Evolutionary conservation across 2,329 filamentous ascomycete species (phyloP), one percentile per base, ranked within the genome.

Genomic region (Hypoxylon sp.): DNA sequence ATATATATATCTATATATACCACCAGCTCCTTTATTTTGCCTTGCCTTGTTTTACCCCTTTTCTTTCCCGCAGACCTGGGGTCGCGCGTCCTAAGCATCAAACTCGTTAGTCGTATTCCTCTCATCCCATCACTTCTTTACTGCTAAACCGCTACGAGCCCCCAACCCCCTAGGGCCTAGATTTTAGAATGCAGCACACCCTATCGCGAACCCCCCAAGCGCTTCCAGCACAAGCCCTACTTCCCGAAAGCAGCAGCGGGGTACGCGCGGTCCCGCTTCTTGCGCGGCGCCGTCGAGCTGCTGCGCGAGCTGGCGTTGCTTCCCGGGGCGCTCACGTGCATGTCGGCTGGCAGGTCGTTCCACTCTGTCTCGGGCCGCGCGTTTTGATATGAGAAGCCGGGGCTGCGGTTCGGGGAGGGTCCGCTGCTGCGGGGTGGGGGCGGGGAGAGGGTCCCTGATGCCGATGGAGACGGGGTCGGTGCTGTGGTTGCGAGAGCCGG

Each of bases 321-420:
- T 0, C 70, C 76, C 1, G 77, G 69, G 48, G 80, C 78, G 42
- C 79, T 78, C 17, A 49, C 46, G 58, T 75, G 72, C 86, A 90
- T 89, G 57, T 91, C 89, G 8, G 83, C 81, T 0, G 89, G 89
- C 8, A 91, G 74, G 75, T 91, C 89, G 78, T 91, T 91, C 89
- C 89, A 91, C 75, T 91, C 89, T 31, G 80, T 87, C 20, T 87
- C 85, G 2, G 89, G 85, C 6, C 88, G 83, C 72, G 82, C 78
- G 65, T 87, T 90, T 77, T 90, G 89, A 76, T 85, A 91, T 0
- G 88, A 90, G 51, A 81, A 78, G 17, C 55, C 81, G 79, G 14
- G 42, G 65, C 40, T 33, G 73, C 73, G 37, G 74, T 71, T 67
- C 13, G 68, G 67, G 6, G 70, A 69, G 4, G 64, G 70, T 1